phyloP scores from a whole-genome alignment of 2,329 filamentous ascomycete species.

The Polychaeton citri region DNA sequence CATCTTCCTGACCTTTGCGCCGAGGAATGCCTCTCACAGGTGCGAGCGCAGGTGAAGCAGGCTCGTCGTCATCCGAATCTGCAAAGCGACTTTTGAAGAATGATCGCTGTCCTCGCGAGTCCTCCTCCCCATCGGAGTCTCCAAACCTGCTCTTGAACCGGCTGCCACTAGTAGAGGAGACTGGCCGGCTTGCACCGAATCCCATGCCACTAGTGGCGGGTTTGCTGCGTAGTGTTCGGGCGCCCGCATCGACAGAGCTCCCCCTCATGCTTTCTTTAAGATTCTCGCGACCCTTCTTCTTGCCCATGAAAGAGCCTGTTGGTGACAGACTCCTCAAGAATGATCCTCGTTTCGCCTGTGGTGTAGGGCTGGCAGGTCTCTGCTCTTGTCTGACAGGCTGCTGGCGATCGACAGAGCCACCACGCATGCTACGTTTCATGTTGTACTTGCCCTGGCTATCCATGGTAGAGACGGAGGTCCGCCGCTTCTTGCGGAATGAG shows the following conservation, averaged over 20 bases:
- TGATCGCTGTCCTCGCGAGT: constrained; percentile 16
- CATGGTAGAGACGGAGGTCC: constrained; percentile 12
- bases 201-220: constrained; percentile 6
- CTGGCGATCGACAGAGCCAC: constrained; percentile 25
- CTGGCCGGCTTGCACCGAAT: constrained; percentile 2
- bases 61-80: constrained; percentile 38
- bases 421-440: constrained; percentile 65
- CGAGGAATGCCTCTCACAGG: constrained; percentile 49
- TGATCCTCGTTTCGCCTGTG: constrained; percentile 14
- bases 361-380: constrained; percentile 30
- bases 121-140: constrained; percentile 53
- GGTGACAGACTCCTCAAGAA: constrained; percentile 59
- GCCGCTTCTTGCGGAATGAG: constrained; percentile 59
- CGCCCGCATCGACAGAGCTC: constrained; percentile 10
- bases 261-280: constrained; percentile 15
- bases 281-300: constrained; percentile 13
- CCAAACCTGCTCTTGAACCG: constrained; percentile 45
- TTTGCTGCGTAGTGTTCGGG: constrained; percentile 9
- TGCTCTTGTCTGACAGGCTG: constrained; percentile 22
- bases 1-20: constrained; percentile 40
- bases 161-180: constrained; percentile 1
- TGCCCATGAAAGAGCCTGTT: constrained; percentile 38
- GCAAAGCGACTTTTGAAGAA: constrained; percentile 34
- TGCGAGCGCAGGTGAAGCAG: constrained; percentile 25
- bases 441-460: constrained; percentile 37